Evolutionary conservation across 768 basidiomycete species (phyloP).

Genomic region (Mycena vitilis): DNA sequence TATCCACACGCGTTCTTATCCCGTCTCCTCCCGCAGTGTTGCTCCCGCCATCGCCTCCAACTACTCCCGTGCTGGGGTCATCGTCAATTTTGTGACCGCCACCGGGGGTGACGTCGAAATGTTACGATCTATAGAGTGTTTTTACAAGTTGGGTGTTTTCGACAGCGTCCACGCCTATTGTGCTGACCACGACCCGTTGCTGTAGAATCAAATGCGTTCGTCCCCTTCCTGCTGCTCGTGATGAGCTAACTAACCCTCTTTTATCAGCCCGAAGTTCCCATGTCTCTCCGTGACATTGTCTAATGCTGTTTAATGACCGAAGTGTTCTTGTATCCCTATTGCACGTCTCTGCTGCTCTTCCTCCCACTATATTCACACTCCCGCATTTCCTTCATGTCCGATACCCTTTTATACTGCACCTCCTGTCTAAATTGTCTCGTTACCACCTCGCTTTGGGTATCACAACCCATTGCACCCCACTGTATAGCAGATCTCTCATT

Average conservation of each 20-base stretch:
- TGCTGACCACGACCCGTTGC: constrained; percentile 27
- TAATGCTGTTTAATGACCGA: constrained; percentile 60
- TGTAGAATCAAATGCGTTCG: constrained; percentile 90
- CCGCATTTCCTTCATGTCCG: constrained; percentile 64
- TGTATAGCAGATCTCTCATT: constrained; percentile 74
- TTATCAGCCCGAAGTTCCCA: constrained; percentile 89
- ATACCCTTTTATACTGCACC: constrained; percentile 77
- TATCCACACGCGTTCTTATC: constrained; percentile 16
- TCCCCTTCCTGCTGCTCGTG: constrained; percentile 24
- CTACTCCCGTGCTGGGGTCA: constrained; percentile 89
- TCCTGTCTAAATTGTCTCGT: constrained; percentile 69
- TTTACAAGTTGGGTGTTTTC: constrained; percentile 79
- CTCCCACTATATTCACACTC: constrained; percentile 60
- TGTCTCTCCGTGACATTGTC: constrained; percentile 90
- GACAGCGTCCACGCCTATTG: constrained; percentile 4
- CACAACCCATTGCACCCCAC: constrained; percentile 60
- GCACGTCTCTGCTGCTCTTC: constrained; percentile 54
- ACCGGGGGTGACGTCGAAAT: constrained; percentile 99
- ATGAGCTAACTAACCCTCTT: constrained; percentile 36
- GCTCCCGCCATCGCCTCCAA: constrained; percentile 88
- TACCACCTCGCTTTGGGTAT: constrained; percentile 61
- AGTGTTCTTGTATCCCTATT: constrained; percentile 87
- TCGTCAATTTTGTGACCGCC: constrained; percentile 97
- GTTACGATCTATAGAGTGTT: constrained; percentile 98
- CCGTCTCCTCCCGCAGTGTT: constrained; percentile 68